These are phyloP conservation scores for Venturiaceae sp. DNA, from an alignment of 2,329 filamentous ascomycete genomes.

Conservation along the genomic window DNA sequence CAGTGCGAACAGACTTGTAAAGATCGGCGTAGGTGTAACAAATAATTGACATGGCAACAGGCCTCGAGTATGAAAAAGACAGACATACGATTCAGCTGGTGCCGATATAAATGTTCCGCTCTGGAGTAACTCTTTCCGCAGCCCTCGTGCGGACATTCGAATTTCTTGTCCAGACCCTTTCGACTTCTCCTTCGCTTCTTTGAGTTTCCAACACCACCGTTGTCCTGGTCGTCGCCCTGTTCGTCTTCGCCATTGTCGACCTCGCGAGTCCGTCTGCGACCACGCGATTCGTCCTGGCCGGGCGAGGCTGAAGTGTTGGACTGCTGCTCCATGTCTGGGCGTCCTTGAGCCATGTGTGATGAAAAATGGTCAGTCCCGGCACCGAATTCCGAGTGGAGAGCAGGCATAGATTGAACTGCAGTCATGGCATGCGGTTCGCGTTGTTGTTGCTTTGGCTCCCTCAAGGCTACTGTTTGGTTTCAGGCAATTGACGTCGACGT, in stretches of 20 bases:
- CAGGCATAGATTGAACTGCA: slow-evolving; percentile 6
- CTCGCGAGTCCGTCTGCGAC: slow-evolving; percentile 27
- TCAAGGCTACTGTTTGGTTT: neutral
- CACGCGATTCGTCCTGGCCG: slow-evolving; percentile 20
- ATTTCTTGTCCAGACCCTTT: slow-evolving; percentile 68
- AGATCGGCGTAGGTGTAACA: too few species aligned
- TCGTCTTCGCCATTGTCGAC: slow-evolving; percentile 19
- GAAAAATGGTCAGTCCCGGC: slow-evolving; percentile 2
- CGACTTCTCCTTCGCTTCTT: slow-evolving; percentile 59
- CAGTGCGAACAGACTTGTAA: neutral
- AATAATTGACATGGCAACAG: too few species aligned
- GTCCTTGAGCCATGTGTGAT: slow-evolving; percentile 3
- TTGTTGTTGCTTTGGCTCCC: neutral
- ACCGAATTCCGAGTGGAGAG: slow-evolving; percentile 3
- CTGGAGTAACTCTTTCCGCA: slow-evolving; percentile 96
- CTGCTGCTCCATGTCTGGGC: slow-evolving; percentile 2
- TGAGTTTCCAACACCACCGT: slow-evolving; percentile 17
- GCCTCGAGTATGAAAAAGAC: slow-evolving; percentile 8
- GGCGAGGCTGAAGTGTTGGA: neutral
- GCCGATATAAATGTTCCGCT: slow-evolving; percentile 91
- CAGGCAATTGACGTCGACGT: neutral
- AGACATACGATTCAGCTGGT: slow-evolving; percentile 81
- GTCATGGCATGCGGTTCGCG: slow-evolving; percentile 8
- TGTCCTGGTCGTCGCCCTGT: slow-evolving; percentile 17
- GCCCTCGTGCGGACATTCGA: slow-evolving; percentile 64